Base-by-base conservation (phyloP, 768 basidiomycete genomes). In the Lentinula lateritia region DNA sequence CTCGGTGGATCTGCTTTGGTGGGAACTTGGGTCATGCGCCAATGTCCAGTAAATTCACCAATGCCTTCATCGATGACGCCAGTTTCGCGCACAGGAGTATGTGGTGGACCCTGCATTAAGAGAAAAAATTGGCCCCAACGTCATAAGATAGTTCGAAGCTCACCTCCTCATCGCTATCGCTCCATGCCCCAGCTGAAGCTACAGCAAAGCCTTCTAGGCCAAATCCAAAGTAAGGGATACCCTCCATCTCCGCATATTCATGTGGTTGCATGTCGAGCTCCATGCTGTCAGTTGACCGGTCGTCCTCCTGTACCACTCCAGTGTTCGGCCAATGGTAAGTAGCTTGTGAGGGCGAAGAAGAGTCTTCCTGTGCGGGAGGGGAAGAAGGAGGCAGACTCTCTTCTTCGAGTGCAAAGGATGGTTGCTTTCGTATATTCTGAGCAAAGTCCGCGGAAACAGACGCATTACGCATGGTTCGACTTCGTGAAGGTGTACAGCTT, bases 31-130 rank as follows among this genome's bases (percentile, higher is more conserved):
- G 86, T 64, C 61, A 80, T 77, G 68, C 73, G 82, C 74, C 83
- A 90, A 36, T 75, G 78, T 10, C 88, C 89, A 6, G 89, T 91
- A 67, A 80, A 90, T 63, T 90, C 87, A 20, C 88, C 86, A 35
- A 80, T 75, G 1, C 75, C 81, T 59, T 81, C 77, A 12, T 67
- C 72, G 1, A 65, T 70, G 1, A 48, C 65, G 5, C 46, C 45
- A 1, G 46, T 16, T 36, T 38, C 35, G 58, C 46, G 58, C 4
- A 20, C 6, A 34, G 58, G 58, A 35, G 58, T 50, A 23, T 32
- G 45, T 13, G 58, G 58, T n/a, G 42, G 34, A 12, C 38, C 32
- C 38, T 56, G 38, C 13, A 39, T 9, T 28, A 5, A 39, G 13
- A 39, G 38, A 13, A 41, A 39, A 41, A 10, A 41, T 39, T 20